Base-by-base conservation (phyloP, 805 yeast genomes). In the Cyberlindnera euphorbiae region DNA sequence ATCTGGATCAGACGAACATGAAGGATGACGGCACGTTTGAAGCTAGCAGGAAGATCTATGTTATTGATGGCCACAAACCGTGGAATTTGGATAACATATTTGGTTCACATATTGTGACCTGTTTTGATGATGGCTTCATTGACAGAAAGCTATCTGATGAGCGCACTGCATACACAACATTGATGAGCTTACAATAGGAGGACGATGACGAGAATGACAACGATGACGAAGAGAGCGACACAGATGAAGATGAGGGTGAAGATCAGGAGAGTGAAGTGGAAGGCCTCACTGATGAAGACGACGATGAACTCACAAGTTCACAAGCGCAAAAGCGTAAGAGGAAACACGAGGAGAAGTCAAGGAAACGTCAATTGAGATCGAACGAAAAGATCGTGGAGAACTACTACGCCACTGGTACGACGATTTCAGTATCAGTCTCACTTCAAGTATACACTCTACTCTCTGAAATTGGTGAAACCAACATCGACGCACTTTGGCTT, bases 81-180 rank as follows among this genome's bases (percentile, higher is more conserved):
- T 93, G 98, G 97, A 89, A 89, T 60, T 64, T 93, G 45, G 96
- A 89, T 56, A 93, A 93, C 55, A 53, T 93, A 31, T 89, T 84
- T 67, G 96, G 95, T 1, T 79, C 90, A 6, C 76, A 77, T 8
- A 69, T 77, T 44, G 75, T 93, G 5, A 70, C 69, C 6, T 89
- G 97, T 58, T 73, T 89, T 42, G 97, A 89, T 53, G 97, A 90
- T 56, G 96, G 96, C 0, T 66, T 67, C 31, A 69, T 83, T 2
- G 84, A 80, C 22, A 73, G 70, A 24, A 77, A 74, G 33, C 57
- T 89, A 35, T 43, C 42, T 11, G 58, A 63, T 5, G 88, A 82
- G 51, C 72, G 69, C 44, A 60, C 62, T 5, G 89, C 96, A 12
- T 89, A 85, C 51, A 58, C 63, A 17, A 62, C 64, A 15, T 56